These are phyloP conservation scores for Didymella keratinophila DNA, from an alignment of 2,329 filamentous ascomycete species.

Conservation along the genomic window DNA sequence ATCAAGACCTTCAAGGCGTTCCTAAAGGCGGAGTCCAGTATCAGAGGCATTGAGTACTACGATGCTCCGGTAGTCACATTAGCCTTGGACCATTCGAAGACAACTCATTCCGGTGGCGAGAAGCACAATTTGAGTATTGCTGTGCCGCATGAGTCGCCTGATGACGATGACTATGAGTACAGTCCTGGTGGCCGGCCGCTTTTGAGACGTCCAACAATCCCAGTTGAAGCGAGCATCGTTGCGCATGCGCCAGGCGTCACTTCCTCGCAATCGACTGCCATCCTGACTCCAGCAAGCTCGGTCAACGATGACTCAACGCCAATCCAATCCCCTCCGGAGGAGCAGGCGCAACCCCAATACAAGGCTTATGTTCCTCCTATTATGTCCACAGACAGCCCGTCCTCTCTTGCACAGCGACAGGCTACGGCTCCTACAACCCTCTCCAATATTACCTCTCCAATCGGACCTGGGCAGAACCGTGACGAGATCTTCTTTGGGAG, in stretches of 20 bases:
- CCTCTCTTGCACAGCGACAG: slow-evolving; percentile 31
- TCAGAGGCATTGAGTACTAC: slow-evolving; percentile 56
- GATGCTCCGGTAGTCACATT: slow-evolving; percentile 32
- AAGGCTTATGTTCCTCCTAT: slow-evolving; percentile 45
- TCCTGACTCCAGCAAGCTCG: slow-evolving; percentile 49
- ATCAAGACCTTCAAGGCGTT: slow-evolving; percentile 63
- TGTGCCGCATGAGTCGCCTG: slow-evolving; percentile 15
- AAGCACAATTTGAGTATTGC: slow-evolving; percentile 29
- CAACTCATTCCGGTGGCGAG: slow-evolving; percentile 6
- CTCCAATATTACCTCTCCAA: slow-evolving; percentile 18
- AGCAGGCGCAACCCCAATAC: slow-evolving; percentile 36
- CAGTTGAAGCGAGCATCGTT: slow-evolving; percentile 24
- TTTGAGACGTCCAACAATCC: slow-evolving; percentile 30
- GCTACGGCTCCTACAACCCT: slow-evolving; percentile 32
- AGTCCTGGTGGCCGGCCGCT: slow-evolving; percentile 64
- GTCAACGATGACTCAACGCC: slow-evolving; percentile 43
- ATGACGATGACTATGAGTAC: slow-evolving; percentile 50
- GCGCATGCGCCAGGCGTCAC: slow-evolving; percentile 25
- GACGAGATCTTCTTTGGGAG: slow-evolving; percentile 50
- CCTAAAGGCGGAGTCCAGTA: slow-evolving; percentile 44
- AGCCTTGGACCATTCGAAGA: slow-evolving; percentile 9
- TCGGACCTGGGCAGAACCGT: slow-evolving; percentile 27
- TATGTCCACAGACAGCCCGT: slow-evolving; percentile 19
- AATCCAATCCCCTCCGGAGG: slow-evolving; percentile 43
- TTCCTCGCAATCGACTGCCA: slow-evolving; percentile 40